Conservation (phyloP, 179 eudicot genomes). For the Beta corolliflora region DNA sequence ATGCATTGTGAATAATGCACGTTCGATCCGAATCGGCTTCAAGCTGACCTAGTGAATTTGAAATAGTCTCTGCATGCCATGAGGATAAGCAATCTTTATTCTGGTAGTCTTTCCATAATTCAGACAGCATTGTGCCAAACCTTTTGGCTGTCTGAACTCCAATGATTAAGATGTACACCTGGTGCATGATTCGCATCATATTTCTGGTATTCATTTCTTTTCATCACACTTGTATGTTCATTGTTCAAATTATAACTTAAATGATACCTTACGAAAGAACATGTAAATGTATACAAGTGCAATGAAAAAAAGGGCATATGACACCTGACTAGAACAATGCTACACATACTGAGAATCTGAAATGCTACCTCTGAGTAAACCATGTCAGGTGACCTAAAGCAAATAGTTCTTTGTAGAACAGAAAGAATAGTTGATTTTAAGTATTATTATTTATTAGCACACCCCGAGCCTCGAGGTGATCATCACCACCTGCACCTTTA, state of each 20-base stretch:
- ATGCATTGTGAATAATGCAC: background rate
- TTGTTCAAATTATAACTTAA: too few relatives aligned
- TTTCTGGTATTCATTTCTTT: too few relatives aligned
- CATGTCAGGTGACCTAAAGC: background rate
- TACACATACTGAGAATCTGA: background rate
- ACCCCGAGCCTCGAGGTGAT: too few relatives aligned
- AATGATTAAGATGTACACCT: background rate
- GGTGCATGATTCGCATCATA: too few relatives aligned
- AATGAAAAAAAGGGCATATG: too few relatives aligned
- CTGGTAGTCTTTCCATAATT: background rate
- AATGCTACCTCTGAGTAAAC: background rate
- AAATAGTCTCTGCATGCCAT: background rate
- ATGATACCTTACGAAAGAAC: too few relatives aligned
- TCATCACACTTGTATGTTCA: too few relatives aligned
- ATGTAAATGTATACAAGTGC: too few relatives aligned
- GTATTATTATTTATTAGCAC: too few relatives aligned
- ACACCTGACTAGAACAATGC: background rate
- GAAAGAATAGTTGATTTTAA: too few relatives aligned
- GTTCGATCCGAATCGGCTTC: background rate
- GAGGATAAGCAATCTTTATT: background rate
- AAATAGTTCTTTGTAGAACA: background rate
- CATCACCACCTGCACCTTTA: too few relatives aligned
- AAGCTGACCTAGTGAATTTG: background rate
- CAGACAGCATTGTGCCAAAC: background rate
- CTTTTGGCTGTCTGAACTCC: background rate